Percentiles rank a stretch among this genome's conserved stretches.
Conservation (phyloP, 352 stramenopile genomes). For the Phytophthora sp. region DNA sequence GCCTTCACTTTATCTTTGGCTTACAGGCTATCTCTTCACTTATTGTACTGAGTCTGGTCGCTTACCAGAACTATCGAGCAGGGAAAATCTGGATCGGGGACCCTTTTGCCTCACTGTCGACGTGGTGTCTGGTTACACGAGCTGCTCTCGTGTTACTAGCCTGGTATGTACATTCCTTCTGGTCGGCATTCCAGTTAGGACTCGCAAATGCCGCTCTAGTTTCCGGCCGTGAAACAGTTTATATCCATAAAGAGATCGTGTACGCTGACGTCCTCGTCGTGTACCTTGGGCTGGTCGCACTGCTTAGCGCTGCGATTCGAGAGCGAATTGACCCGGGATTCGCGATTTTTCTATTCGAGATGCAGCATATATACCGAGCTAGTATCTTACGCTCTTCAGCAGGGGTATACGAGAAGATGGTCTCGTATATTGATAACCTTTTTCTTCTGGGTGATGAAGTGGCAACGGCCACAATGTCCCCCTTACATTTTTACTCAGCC, state of each 20-base stretch:
- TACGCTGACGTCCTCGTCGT: constrained; percentile 37
- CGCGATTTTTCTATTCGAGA: constrained; percentile 30
- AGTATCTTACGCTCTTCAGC: constrained; percentile 12
- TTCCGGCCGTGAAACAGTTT: constrained; percentile 1
- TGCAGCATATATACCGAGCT: constrained; percentile 24
- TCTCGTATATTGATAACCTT: constrained; percentile 11
- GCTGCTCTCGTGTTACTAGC: constrained; percentile 26
- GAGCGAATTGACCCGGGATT: constrained; percentile 33
- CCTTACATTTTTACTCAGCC: constrained; percentile 23
- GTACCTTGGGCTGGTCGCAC: constrained; percentile 24
- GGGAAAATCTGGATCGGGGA: constrained; percentile 45
- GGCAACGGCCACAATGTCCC: constrained; percentile 20
- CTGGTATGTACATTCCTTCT: constrained; percentile 43
- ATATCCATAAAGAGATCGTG: constrained; percentile 34
- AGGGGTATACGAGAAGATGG: constrained; percentile 4
- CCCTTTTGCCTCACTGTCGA: constrained; percentile 42
- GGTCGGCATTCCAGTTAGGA: constrained; percentile 39
- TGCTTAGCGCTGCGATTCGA: constrained; percentile 18
- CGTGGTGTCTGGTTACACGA: constrained; percentile 19
- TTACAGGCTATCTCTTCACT: constrained; percentile 35
- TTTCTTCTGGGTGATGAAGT: constrained; percentile 9
- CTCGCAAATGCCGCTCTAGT: constrained; percentile 29
- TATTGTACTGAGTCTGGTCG: constrained; percentile 22
- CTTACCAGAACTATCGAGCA: constrained; percentile 19
- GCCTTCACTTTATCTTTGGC: constrained; percentile 40